Percentiles rank a stretch among this genome's conserved stretches.
Conservation (phyloP, 371 early-diverging fungal genomes). For the Smittium culicis region DNA sequence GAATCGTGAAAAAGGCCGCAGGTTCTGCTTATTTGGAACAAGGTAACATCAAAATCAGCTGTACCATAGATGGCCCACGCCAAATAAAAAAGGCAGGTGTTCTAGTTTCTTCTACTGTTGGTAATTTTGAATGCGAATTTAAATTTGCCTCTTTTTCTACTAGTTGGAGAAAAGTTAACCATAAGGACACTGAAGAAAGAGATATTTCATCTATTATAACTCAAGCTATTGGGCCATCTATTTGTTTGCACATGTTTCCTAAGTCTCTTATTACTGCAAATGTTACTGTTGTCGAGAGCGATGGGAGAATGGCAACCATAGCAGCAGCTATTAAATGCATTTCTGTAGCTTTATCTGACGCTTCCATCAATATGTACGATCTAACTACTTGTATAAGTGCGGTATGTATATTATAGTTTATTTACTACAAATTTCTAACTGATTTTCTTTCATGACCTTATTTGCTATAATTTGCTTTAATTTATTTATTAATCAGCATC, state of each 20-base stretch:
- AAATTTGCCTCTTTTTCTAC: constrained; percentile 82
- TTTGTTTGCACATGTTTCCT: constrained; percentile 68
- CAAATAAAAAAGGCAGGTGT: constrained; percentile 30
- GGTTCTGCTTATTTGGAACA: constrained; percentile 85
- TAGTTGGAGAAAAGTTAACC: constrained; percentile 43
- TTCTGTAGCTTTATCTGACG: constrained; percentile 76
- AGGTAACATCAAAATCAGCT: constrained; percentile 70
- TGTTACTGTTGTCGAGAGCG: constrained; percentile 73
- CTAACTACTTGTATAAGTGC: constrained; percentile 63
- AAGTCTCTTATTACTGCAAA: constrained; percentile 80
- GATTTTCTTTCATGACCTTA: too few species aligned
- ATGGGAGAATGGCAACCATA: constrained; percentile 61
- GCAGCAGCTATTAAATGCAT: constrained; percentile 79
- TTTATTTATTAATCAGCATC: too few species aligned
- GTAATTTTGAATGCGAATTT: constrained; percentile 66
- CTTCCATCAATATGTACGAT: constrained; percentile 89
- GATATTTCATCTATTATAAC: constrained; percentile 60
- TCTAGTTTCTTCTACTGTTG: constrained; percentile 33
- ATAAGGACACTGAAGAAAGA: constrained; percentile 63
- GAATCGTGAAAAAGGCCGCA: constrained; percentile 68
- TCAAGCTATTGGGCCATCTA: constrained; percentile 74
- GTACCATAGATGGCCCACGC: constrained; percentile 64
- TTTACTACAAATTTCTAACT: constrained; percentile 14
- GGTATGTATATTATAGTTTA: constrained; percentile 10
- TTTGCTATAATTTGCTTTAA: too few species aligned